These are phyloP conservation scores for Cladophialophora bantiana DNA, from an alignment of 2,329 filamentous ascomycete species.

Conservation along the genomic window DNA sequence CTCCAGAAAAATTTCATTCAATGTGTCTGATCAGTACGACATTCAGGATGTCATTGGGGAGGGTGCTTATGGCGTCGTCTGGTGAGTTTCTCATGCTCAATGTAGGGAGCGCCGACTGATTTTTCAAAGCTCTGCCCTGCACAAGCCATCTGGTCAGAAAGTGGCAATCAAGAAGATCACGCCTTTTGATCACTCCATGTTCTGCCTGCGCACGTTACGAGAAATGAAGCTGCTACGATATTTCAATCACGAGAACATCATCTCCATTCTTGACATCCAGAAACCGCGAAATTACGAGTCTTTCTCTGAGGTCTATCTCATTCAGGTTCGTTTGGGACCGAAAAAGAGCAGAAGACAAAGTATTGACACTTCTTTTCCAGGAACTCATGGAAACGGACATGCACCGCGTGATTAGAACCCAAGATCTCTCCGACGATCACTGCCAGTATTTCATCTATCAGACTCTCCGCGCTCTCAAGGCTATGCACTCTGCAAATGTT, in stretches of 20 bases:
- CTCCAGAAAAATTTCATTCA: slow-evolving; percentile 96
- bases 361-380: slow-evolving; percentile 54
- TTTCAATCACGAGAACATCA: slow-evolving; percentile 99
- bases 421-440: slow-evolving; percentile 97
- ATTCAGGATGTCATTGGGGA: slow-evolving; percentile 99
- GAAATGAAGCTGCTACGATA: slow-evolving; percentile 99
- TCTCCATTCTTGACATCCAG: slow-evolving; percentile 98
- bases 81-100: slow-evolving; percentile 65
- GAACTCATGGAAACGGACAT: slow-evolving; percentile 99
- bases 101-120: slow-evolving; percentile 23
- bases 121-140: slow-evolving; percentile 79
- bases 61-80: slow-evolving; percentile 97
- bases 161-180: slow-evolving; percentile 99
- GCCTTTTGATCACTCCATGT: slow-evolving; percentile 99
- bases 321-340: slow-evolving; percentile 71
- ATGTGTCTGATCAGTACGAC: slow-evolving; percentile 98
- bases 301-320: slow-evolving; percentile 97
- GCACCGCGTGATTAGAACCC: slow-evolving; percentile 97
- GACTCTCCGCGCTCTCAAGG: slow-evolving; percentile 94
- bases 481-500: slow-evolving; percentile 99
- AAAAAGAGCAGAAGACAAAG: background rate
- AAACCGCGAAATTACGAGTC: slow-evolving; percentile 95
- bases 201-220: slow-evolving; percentile 91
- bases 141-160: slow-evolving; percentile 98
- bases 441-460: slow-evolving; percentile 99